Evolutionary conservation across 768 basidiomycete genomes (phyloP).

Genomic region (Xerocomellus intermedius): DNA sequence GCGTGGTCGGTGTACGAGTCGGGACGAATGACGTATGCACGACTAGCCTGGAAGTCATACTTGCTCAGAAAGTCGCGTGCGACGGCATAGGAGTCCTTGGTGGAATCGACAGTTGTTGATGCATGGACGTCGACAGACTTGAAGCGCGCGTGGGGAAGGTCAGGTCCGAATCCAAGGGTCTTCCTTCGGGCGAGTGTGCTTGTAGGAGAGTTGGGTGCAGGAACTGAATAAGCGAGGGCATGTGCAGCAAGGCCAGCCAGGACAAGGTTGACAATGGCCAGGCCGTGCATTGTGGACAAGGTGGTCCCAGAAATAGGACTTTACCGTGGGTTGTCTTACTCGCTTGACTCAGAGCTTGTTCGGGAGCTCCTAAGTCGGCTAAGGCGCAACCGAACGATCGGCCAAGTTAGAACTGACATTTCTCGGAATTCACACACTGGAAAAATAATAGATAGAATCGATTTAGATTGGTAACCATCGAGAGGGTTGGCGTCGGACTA

Average conservation of each 20-base stretch:
- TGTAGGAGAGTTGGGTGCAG: constrained; percentile 10
- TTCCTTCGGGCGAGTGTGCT: constrained; percentile 50
- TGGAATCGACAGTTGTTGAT: constrained; percentile 41
- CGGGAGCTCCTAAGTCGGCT: no score
- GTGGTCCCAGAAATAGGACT: not conserved
- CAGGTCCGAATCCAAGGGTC: constrained; percentile 86
- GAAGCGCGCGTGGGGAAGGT: constrained; percentile 70
- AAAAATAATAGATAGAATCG: not conserved
- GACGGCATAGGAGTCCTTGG: constrained; percentile 54
- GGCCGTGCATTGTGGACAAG: constrained; percentile 51
- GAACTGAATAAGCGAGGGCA: constrained; percentile 43
- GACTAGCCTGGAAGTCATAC: constrained; percentile 35
- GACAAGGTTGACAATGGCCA: constrained; percentile 59
- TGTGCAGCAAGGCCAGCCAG: constrained; percentile 58
- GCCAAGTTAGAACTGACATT: no score
- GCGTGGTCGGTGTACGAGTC: constrained; percentile 85
- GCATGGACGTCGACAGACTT: constrained; percentile 40
- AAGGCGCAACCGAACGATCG: no score
- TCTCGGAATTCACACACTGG: constrained; percentile 28
- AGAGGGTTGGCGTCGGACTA: not conserved
- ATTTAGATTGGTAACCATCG: not conserved
- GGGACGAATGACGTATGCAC: constrained; percentile 59
- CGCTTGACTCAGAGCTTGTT: no score
- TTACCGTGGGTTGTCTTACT: no score
- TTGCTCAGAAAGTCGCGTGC: constrained; percentile 57